phyloP scores from a whole-genome alignment of 768 basidiomycete species.

The Boletellus ananiceps region DNA sequence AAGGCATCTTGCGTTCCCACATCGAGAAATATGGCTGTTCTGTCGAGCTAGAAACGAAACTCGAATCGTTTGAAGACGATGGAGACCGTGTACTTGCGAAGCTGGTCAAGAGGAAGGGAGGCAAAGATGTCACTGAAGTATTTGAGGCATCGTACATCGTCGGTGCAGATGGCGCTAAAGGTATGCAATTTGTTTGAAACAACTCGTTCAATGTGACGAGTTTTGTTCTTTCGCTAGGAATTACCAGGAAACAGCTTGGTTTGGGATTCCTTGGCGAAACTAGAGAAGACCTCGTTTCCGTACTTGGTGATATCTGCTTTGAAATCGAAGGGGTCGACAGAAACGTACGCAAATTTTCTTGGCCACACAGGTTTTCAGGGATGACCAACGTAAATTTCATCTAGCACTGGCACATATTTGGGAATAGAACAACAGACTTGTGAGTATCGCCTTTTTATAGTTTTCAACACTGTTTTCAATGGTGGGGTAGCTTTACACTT shows the following conservation, averaged over 20 bases:
- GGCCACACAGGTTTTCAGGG: neutral
- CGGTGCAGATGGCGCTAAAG: slow-evolving; percentile 40
- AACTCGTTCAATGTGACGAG: neutral
- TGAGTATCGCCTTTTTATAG: neutral
- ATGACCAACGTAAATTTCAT: neutral
- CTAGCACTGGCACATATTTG: slow-evolving; percentile 23
- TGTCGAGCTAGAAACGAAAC: slow-evolving; percentile 43
- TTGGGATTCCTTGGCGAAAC: slow-evolving; percentile 42
- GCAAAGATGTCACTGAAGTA: slow-evolving; percentile 24
- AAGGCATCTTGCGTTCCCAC: slow-evolving; percentile 23
- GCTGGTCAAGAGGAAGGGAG: slow-evolving; percentile 27
- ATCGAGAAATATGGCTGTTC: slow-evolving; percentile 20
- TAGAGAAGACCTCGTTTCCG: slow-evolving; percentile 19
- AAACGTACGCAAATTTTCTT: slow-evolving; percentile 14
- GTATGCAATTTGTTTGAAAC: slow-evolving; percentile 4
- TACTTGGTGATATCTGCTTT: slow-evolving; percentile 39
- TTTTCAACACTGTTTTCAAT: neutral
- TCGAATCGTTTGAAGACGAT: slow-evolving; percentile 39
- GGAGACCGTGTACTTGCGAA: slow-evolving; percentile 36
- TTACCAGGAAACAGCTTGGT: slow-evolving; percentile 38
- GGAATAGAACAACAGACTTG: slow-evolving; percentile 3
- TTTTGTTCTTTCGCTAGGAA: slow-evolving; percentile 17
- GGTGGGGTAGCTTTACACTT: neutral
- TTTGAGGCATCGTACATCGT: slow-evolving; percentile 33
- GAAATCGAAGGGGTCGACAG: slow-evolving; percentile 27